Conservation (phyloP, 306 rosid genomes). For the Prunus campanulata region DNA sequence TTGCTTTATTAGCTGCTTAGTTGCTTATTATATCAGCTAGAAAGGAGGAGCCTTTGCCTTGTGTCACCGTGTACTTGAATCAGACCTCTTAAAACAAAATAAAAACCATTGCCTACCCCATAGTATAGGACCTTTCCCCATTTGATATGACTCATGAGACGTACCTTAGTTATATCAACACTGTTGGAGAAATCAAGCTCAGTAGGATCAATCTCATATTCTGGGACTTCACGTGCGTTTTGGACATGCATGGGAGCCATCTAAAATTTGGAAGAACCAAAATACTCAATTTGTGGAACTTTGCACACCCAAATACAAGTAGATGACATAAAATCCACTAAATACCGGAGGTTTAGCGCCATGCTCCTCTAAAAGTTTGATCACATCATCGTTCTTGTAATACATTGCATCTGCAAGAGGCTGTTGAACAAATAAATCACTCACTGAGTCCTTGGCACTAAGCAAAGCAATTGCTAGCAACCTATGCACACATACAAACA, state of each 20-base stretch:
- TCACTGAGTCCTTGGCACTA: not conserved
- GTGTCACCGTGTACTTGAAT: not conserved
- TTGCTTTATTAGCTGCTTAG: not conserved
- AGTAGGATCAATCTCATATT: slow-evolving; percentile 76
- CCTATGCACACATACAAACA: no score
- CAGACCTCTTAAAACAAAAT: not conserved
- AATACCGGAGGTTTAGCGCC: slow-evolving; percentile 82
- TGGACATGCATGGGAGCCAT: slow-evolving; percentile 84
- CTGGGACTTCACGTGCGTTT: slow-evolving; percentile 80
- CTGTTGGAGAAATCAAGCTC: slow-evolving; percentile 87
- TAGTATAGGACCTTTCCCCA: not conserved
- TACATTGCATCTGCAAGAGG: slow-evolving; percentile 91
- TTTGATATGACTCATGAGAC: not conserved
- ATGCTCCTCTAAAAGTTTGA: slow-evolving; percentile 69
- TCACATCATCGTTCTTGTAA: slow-evolving; percentile 75
- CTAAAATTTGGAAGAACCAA: slow-evolving; percentile 36
- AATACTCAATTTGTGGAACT: not conserved
- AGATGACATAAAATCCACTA: not conserved
- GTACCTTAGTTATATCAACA: slow-evolving; percentile 71
- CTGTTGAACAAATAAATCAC: slow-evolving; percentile 34
- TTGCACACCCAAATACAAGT: not conserved
- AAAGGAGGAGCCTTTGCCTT: not conserved
- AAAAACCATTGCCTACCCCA: not conserved
- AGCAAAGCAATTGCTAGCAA: not conserved
- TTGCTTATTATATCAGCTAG: no score